These are phyloP conservation scores for Lunularia cruciata DNA, from an alignment of 225 moss, liverwort and hornwort species.

Conservation along the genomic window DNA sequence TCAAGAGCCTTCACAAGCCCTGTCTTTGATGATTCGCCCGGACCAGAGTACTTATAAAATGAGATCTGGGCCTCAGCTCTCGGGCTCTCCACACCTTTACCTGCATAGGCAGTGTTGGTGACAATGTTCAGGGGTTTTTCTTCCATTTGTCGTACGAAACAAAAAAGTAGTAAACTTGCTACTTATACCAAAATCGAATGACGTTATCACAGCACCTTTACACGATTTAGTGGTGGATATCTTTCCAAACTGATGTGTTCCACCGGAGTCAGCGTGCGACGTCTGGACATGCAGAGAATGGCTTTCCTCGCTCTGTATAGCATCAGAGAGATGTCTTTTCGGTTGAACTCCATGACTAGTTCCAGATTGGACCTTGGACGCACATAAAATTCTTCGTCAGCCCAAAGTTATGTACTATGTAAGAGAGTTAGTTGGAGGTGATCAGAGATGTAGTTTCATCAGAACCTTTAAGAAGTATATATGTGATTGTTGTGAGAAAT, in stretches of 20 bases:
- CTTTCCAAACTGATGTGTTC: background rate
- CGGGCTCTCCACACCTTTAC: background rate
- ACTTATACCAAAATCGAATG: no score
- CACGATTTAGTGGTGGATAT: background rate
- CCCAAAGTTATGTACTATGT: no score
- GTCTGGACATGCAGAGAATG: background rate
- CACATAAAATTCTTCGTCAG: no score
- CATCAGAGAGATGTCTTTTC: background rate
- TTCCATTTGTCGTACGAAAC: no score
- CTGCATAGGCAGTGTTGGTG: no score
- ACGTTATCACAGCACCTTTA: no score
- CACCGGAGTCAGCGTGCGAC: background rate
- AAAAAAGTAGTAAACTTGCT: no score
- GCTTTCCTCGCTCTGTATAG: constrained; percentile 3
- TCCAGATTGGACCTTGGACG: constrained; percentile 8
- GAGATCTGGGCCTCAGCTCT: background rate
- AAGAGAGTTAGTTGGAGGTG: no score
- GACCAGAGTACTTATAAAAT: background rate
- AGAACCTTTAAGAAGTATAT: no score
- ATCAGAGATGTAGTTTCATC: no score
- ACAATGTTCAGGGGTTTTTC: no score
- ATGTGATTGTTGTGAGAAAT: no score
- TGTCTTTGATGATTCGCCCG: background rate
- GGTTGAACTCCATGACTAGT: background rate
- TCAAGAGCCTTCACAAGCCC: background rate